phyloP scores from a whole-genome alignment of 2,329 filamentous ascomycete genomes.

The Drechslerella dactyloides region DNA sequence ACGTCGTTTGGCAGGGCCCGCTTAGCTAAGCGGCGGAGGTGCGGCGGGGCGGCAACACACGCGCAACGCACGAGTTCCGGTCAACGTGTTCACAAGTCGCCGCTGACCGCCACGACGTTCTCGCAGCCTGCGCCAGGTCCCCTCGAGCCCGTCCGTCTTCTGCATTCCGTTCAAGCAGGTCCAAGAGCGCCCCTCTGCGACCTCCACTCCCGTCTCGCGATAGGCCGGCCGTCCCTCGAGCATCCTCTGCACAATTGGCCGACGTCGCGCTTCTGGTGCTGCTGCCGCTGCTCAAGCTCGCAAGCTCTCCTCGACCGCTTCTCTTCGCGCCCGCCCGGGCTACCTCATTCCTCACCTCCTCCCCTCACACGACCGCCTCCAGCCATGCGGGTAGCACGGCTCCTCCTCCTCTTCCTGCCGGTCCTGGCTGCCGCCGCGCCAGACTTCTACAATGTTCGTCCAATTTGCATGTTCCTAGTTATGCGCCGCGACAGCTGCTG shows the following conservation, averaged over 20 bases:
- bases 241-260: too few relatives aligned
- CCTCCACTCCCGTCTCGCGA: neutral
- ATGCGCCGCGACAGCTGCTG: neutral
- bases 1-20: too few relatives aligned
- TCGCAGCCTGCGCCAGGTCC: neutral
- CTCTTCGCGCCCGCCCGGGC: conserved; percentile 27
- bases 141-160: neutral
- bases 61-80: conserved; percentile 28
- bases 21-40: too few relatives aligned
- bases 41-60: neutral
- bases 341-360: neutral
- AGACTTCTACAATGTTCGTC: conserved; percentile 43
- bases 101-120: neutral
- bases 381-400: conserved; percentile 35
- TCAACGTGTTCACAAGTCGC: conserved; percentile 45
- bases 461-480: neutral
- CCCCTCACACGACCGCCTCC: neutral
- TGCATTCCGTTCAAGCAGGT: neutral
- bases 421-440: conserved; percentile 29
- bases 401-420: conserved; percentile 33
- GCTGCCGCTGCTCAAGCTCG: neutral
- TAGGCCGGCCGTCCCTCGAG: neutral
- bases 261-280: too few relatives aligned
- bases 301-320: neutral
- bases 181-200: neutral